These are phyloP conservation scores for Galerina marginata DNA, from an alignment of 768 basidiomycete genomes.

Conservation along the genomic window DNA sequence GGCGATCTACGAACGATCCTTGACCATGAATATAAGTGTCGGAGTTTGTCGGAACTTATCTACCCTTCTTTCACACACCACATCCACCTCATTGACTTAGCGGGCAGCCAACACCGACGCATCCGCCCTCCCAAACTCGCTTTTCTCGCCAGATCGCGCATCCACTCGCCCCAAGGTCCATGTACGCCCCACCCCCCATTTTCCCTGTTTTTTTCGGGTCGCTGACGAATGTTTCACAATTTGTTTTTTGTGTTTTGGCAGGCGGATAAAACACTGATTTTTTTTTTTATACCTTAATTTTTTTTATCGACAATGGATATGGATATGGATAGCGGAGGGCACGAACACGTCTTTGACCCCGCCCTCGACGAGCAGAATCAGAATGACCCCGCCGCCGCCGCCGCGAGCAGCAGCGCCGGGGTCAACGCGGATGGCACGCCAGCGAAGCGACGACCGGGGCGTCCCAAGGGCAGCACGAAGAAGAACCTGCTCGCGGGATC, in stretches of 20 bases:
- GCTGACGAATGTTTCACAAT: slow-evolving; percentile 15
- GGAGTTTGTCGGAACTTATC: slow-evolving; percentile 18
- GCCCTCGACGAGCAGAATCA: slow-evolving; percentile 20
- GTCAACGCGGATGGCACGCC: slow-evolving; percentile 25
- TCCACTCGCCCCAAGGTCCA: neutral
- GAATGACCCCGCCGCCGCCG: neutral
- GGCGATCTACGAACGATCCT: no score
- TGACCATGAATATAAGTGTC: neutral
- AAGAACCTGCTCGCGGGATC: slow-evolving; percentile 51
- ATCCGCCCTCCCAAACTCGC: neutral
- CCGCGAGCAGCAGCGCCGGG: slow-evolving; percentile 7
- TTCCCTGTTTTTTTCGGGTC: neutral
- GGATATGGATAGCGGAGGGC: slow-evolving; percentile 31
- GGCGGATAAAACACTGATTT: slow-evolving; percentile 19
- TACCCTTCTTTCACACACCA: slow-evolving; percentile 13
- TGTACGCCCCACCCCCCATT: neutral
- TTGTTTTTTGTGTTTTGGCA: slow-evolving; percentile 6
- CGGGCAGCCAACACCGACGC: neutral
- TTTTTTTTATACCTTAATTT: slow-evolving; percentile 21
- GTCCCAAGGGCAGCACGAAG: slow-evolving; percentile 83
- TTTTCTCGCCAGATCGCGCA: no score
- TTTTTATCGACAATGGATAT: slow-evolving; percentile 13
- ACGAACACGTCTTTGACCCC: slow-evolving; percentile 32
- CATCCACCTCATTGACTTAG: slow-evolving; percentile 7
- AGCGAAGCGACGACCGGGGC: slow-evolving; percentile 70